These are phyloP conservation scores for Microsporum audouinii DNA, from an alignment of 2,329 filamentous ascomycete genomes.

Conservation along the genomic window DNA sequence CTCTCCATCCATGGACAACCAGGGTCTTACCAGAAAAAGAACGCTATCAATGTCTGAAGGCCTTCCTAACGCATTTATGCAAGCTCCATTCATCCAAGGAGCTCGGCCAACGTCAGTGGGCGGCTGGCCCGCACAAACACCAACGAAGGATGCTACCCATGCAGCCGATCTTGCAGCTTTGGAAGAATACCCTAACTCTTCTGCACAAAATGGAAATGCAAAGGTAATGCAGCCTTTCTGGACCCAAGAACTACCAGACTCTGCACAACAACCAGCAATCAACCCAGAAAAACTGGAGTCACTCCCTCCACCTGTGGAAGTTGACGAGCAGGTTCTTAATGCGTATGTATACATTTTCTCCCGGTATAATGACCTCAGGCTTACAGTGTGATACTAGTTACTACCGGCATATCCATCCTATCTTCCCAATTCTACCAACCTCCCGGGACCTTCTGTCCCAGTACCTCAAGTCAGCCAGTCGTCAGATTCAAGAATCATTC, in stretches of 20 bases:
- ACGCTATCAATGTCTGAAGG: conserved; percentile 41
- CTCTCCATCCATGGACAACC: conserved; percentile 38
- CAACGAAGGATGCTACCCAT: conserved; percentile 18
- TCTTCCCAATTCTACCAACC: conserved; percentile 33
- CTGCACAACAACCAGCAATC: conserved; percentile 18
- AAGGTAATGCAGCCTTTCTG: conserved; percentile 32
- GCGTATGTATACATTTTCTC: conserved; percentile 23
- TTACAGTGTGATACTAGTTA: conserved; percentile 24
- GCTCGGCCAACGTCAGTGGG: conserved; percentile 16
- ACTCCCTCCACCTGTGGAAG: conserved; percentile 25
- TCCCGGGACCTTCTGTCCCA: conserved; percentile 29
- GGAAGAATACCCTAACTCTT: conserved; percentile 21
- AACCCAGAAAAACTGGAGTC: conserved; percentile 25
- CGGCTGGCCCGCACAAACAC: conserved; percentile 21
- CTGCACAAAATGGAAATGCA: conserved; percentile 27
- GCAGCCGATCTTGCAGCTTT: conserved; percentile 10
- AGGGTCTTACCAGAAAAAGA: conserved; percentile 36
- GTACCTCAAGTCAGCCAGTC: conserved; percentile 30
- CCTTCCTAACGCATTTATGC: conserved; percentile 32
- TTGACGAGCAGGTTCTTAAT: conserved; percentile 32
- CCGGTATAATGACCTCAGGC: not conserved
- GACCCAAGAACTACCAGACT: conserved; percentile 16
- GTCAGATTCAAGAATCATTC: conserved; percentile 32
- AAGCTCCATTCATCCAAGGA: conserved; percentile 22
- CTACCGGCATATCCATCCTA: conserved; percentile 31